Conservation (phyloP, 768 basidiomycete genomes). For the Hypsizygus marmoreus region DNA sequence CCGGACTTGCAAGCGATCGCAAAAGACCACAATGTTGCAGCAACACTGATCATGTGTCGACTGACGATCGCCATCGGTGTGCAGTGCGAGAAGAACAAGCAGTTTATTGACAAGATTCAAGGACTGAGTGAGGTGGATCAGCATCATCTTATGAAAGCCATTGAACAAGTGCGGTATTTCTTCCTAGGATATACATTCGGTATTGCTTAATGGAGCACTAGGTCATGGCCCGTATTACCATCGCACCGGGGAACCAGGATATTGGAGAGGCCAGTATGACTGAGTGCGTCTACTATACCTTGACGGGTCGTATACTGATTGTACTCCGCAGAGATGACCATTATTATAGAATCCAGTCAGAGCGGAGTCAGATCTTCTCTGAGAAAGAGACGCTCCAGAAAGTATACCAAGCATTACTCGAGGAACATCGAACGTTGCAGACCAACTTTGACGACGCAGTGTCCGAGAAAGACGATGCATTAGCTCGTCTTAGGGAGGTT, state of each 20-base stretch:
- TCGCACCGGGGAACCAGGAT: conserved; percentile 47
- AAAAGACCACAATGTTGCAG: conserved; percentile 66
- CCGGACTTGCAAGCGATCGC: conserved; percentile 88
- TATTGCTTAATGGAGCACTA: conserved; percentile 25
- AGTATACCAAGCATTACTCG: conserved; percentile 71
- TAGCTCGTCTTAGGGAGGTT: conserved; percentile 60
- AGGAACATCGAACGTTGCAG: conserved; percentile 76
- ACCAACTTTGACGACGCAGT: conserved; percentile 74
- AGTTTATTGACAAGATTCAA: conserved; percentile 89
- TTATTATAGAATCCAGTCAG: conserved; percentile 83
- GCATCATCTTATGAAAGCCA: conserved; percentile 89
- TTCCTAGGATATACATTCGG: not conserved
- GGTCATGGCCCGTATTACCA: conserved; percentile 76
- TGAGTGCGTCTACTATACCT: conserved; percentile 55
- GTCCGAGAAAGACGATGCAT: conserved; percentile 78
- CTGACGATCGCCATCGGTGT: conserved; percentile 85
- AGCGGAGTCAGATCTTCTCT: conserved; percentile 69
- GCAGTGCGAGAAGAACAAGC: conserved; percentile 86
- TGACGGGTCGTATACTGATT: conserved; percentile 10
- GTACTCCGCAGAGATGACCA: conserved; percentile 73
- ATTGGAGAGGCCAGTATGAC: conserved; percentile 69
- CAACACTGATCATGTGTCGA: conserved; percentile 75
- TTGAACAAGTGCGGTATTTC: conserved; percentile 71
- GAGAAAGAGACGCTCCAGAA: conserved; percentile 90
- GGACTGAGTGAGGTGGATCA: conserved; percentile 80